Base-by-base conservation (phyloP, 2,329 filamentous ascomycete species). In the Colletotrichum cuscutae region DNA sequence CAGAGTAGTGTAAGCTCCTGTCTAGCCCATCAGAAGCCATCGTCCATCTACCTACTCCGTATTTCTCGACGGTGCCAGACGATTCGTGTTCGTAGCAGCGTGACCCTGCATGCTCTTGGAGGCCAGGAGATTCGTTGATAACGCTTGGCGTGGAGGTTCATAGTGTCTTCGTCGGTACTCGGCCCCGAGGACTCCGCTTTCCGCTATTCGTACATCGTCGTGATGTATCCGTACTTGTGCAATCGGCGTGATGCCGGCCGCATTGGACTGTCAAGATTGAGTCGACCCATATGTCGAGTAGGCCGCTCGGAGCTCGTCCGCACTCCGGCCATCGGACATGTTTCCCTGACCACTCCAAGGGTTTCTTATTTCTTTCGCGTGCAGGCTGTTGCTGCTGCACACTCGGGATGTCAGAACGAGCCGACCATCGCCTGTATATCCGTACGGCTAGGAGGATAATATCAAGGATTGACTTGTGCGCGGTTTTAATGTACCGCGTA, bases 171-270 rank as follows among this genome's bases (percentile, higher is more conserved):
- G 46, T 70, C 66, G 70, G 66, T 60, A 65, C 54, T 65, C 70
- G 70, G 66, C 60, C 70, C 66, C 70, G 66, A 70, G 24, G 70
- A 65, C 64, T 35, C 66, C 66, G 60, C 70, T 70, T 65, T 72
- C 65, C 35, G 46, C 22, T 65, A 26, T 7, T 59, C 37, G 53
- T 59, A 37, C 52, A 30, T 42, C 12, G 58, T 52, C n/a, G 57
- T 49, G 64, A 26, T 58, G 28, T 37, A 42, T 42, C 6, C 37
- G 15, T 42, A 24, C 24, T 57, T 62, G 64, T 57, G 46, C 64
- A 61, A 72, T 53, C 69, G 53, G 65, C 53, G 65, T 64, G 65
- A 64, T 64, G 53, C 53, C 54, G 60, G 60, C 46, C 56, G 42
- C 46, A 49, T 56, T 61, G 54, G 59, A 56, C 42, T 49, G 65